Evolutionary conservation across 768 basidiomycete species (phyloP), one percentile per base, ranked within the genome.

Genomic region (Neoboletus magnificus): DNA sequence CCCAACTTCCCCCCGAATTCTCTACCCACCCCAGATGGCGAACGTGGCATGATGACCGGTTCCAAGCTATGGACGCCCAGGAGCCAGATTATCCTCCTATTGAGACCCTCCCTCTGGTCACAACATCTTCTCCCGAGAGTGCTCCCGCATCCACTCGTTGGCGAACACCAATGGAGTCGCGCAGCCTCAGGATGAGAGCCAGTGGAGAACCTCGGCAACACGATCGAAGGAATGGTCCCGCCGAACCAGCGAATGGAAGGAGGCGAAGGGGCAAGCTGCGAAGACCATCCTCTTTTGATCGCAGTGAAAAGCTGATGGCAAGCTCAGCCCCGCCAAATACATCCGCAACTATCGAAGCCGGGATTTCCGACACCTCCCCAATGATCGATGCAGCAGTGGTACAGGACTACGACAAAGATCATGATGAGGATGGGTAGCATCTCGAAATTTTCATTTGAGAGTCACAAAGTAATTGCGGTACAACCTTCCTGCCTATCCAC

Each of bases 11-110:
- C 8, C 47, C 20, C 25, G 57, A 59, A 11, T 37, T 43, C 9
- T 54, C 64, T 3, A 23, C 25, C 15, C 64, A 68, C 30, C 55
- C 65, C 9, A 52, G 47, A 55, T 66, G 62, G 67, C 65, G 58
- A 23, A 39, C 12, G 23, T 56, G 57, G 40, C 16, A 41, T n/a
- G 51, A 62, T 4, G 40, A 4, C 23, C 57, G 22, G 20, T 16
- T 29, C n/a, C 57, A 40, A 8, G 3, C 50, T 27, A 41, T 37
- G 16, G 41, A 36, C 5, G 6, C 8, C 10, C 54, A 44, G 16
- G 59, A 64, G 27, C 41, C 50, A 12, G 60, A 59, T 10, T 11
- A 50, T 33, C 57, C 60, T 16, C 62, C 67, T 15, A 60, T 63
- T 0, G 65, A 60, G 44, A 57, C 53, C 5, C 56, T 69, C 2